Evolutionary conservation across 2,329 filamentous ascomycete genomes (phyloP), one percentile per base, ranked within the genome.

Genomic region (Colletotrichum spaethianum): DNA sequence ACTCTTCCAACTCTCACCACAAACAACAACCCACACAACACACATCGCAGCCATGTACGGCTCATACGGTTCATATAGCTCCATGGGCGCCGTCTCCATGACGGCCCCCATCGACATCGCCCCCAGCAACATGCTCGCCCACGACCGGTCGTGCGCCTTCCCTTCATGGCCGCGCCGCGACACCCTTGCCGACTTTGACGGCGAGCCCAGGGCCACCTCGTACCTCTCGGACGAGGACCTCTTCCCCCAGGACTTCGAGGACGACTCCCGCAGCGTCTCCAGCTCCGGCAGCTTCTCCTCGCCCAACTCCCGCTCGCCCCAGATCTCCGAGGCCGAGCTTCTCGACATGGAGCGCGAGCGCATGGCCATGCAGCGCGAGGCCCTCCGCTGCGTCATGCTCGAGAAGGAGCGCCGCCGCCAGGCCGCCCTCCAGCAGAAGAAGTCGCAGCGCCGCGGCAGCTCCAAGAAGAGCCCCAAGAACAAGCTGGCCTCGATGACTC

Each of bases 211-310:
- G 71, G 85, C 88, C 23, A 86, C 87, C 3, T 88, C 88, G 0
- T 90, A 86, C 80, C 84, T 92, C 74, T 90, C 89, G 52, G 90
- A 92, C 82, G 90, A 92, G 81, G 90, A 92, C 76, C 86, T 92
- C 67, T 87, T 89, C 80, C 84, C 87, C 69, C 81, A 84, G 78
- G 84, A 86, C 75, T 84, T 86, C 67, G 86, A 88, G 75, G 86
- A 89, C 76, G 86, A 89, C 76, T 76, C 80, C 72, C 82, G 80
- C 79, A 87, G 84, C 79, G 80, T 86, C 63, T 85, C 83, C 56
- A 81, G 80, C 77, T 77, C 79, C 75, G 81, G 80, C 74, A 85
- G 83, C 81, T 86, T 84, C 77, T 82, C 85, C 56, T 84, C 82
- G 31, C 83, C 83, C 78, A 78, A 82, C 78, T 81, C 82, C 71